These are phyloP conservation scores for Hydrangea macrophylla DNA, from an alignment of 148 eudicot species.

Conservation along the genomic window DNA sequence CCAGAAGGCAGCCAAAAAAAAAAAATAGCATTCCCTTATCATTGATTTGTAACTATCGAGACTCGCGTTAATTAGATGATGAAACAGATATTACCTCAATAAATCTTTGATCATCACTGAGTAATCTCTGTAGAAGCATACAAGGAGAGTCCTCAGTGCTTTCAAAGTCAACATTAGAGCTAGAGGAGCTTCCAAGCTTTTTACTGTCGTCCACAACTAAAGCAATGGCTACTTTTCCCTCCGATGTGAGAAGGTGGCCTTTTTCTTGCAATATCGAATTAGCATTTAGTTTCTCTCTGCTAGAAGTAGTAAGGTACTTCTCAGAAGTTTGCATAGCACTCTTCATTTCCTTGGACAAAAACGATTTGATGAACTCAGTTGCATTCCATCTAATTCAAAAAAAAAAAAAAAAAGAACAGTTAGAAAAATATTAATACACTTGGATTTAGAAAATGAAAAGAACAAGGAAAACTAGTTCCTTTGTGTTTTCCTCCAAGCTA, in stretches of 20 bases:
- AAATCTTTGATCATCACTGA: slow-evolving; percentile 33
- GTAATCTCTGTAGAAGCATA: slow-evolving; percentile 31
- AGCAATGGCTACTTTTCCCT: slow-evolving; percentile 66
- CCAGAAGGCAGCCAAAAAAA: not conserved
- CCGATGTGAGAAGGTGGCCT: slow-evolving; percentile 49
- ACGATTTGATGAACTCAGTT: slow-evolving; percentile 27
- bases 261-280: slow-evolving; percentile 36
- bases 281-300: slow-evolving; percentile 29
- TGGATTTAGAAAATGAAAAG: not conserved
- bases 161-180: slow-evolving; percentile 24
- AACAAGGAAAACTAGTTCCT: not conserved
- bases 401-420: not conserved
- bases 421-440: not conserved
- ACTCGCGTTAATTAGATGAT: not conserved
- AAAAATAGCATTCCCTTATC: not conserved
- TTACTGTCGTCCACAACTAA: slow-evolving; percentile 36
- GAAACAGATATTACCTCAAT: slow-evolving; percentile 31
- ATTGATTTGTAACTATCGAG: not conserved
- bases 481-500: too few species aligned
- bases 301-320: slow-evolving; percentile 28
- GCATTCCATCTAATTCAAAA: slow-evolving; percentile 26
- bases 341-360: slow-evolving; percentile 24
- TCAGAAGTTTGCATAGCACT: slow-evolving; percentile 40
- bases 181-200: slow-evolving; percentile 16
- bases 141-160: slow-evolving; percentile 22